Base-by-base conservation (phyloP, 768 basidiomycete genomes). In the Butyriboletus loyo region DNA sequence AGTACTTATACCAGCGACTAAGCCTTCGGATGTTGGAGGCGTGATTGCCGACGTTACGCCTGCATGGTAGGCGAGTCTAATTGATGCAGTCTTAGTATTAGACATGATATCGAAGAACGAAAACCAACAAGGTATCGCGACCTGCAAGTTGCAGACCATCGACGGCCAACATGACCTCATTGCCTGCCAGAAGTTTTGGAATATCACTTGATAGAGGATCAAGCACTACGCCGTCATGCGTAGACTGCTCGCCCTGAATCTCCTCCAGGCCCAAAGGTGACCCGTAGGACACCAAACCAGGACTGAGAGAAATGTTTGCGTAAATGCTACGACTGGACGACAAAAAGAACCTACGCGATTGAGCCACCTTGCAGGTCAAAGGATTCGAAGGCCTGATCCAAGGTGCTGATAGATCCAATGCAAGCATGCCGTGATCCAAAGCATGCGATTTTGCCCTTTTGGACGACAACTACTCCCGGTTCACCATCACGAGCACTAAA, bases 121-220 rank as follows among this genome's bases (percentile, higher is more conserved):
- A 25, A 11, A 61, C 74, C 56, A 58, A 84, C 84, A 84, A 63
- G 17, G 77, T 73, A 48, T 83, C 77, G 10, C 83, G 80, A 17
- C 84, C 80, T 2, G 75, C 76, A 60, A 87, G 91, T 53, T 80
- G 78, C 30, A 89, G 75, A 0, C 92, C 91, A 63, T 94, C 91
- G 5, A 79, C 78, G 9, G 87, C 92, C 31, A 76, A 76, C 22
- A 80, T 70, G n/a, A 80, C 65, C n/a, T 69, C 67, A 5, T 66
- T 66, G 0, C 68, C 73, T 4, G 60, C 68, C 14, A 73, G 51
- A 32, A 79, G 55, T 3, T 50, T 52, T 9, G 79, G 78, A 13
- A 74, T 63, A 10, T 48, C 31, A 36, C 52, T 57, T 52, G 66
- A 40, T 56, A 72, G 50, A 41, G 76, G 73, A 58, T 80, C 82